A percentile compares a stretch with the other conserved stretches of the same genome.
phyloP scores from a whole-genome alignment of 768 basidiomycete species.

The Mycena chlorophos region DNA sequence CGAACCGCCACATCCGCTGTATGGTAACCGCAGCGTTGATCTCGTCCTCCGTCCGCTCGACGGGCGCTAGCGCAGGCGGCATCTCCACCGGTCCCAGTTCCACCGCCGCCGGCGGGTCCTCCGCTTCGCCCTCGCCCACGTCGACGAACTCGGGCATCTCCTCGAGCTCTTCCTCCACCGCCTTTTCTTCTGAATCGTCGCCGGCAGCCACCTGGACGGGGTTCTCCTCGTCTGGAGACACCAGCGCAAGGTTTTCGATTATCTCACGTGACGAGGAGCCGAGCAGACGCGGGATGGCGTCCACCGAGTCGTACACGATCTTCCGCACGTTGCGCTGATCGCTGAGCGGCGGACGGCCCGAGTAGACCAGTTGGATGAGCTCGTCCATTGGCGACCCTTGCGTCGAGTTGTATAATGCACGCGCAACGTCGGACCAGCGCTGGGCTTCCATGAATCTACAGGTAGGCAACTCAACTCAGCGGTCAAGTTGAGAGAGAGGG shows the following conservation, averaged over 20 bases:
- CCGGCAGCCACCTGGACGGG: conserved; percentile 2
- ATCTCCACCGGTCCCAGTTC: conserved; percentile 6
- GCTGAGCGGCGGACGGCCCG: conserved; percentile 5
- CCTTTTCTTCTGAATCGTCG: conserved; percentile 6
- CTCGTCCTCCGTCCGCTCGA: conserved; percentile 29
- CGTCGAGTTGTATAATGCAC: conserved; percentile 26
- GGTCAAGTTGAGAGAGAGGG: background rate
- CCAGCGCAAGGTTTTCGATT: conserved; percentile 3
- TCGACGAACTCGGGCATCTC: conserved; percentile 18
- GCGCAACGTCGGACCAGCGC: conserved; percentile 25
- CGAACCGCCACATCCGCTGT: conserved; percentile 21
- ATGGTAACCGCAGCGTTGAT: conserved; percentile 25
- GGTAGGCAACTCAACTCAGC: background rate
- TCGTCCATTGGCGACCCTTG: conserved; percentile 26
- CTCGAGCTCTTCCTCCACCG: conserved; percentile 15
- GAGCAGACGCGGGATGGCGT: conserved; percentile 33
- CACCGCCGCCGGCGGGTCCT: conserved; percentile 7
- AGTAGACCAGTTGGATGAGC: conserved; percentile 23
- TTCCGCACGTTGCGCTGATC: conserved; percentile 25
- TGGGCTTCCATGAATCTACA: conserved; percentile 13
- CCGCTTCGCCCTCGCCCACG: conserved; percentile 1
- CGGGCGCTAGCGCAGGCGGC: conserved; percentile 20
- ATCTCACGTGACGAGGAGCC: conserved; percentile 7
- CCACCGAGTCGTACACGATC: conserved; percentile 30
- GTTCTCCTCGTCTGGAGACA: background rate